Evolutionary conservation across 306 rosid genomes (phyloP).

Genomic region (Cucurbita pepo): DNA sequence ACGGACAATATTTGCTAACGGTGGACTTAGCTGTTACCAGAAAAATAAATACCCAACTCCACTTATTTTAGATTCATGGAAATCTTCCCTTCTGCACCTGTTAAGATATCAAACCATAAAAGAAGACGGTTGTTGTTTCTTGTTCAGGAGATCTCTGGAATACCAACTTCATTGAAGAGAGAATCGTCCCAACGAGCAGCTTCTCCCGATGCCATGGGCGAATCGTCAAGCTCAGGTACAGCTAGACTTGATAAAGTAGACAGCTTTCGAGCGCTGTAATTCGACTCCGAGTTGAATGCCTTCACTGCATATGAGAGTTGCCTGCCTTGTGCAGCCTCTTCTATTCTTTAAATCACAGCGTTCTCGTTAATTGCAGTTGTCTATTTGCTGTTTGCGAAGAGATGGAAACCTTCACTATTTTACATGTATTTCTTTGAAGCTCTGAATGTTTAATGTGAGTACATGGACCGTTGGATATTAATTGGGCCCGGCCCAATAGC

Average conservation of each 20-base stretch:
- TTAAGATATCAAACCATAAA: background rate
- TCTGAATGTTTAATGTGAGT: background rate
- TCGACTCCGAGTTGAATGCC: conserved; percentile 2
- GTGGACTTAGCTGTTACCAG: too few species aligned
- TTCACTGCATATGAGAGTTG: background rate
- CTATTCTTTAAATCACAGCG: background rate
- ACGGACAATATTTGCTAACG: too few species aligned
- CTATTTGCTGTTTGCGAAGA: background rate
- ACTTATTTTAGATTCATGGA: background rate
- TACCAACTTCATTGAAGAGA: conserved; percentile 63
- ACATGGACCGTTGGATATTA: background rate
- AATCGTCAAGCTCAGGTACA: conserved; percentile 87
- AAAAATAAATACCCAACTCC: background rate
- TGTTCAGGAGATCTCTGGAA: conserved; percentile 65
- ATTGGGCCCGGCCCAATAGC: background rate
- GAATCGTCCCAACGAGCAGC: conserved; percentile 51
- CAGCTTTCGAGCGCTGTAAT: conserved; percentile 43
- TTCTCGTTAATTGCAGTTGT: background rate
- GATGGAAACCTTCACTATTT: background rate
- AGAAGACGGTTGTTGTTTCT: background rate
- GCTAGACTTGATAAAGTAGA: conserved; percentile 63
- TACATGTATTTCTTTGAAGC: background rate
- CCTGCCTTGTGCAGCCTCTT: too few species aligned
- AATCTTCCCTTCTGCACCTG: background rate
- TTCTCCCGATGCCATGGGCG: conserved; percentile 94